Evolutionary conservation across 1,284 basidiomycete species (phyloP).

Genomic region (Ganoderma lingzhi): DNA sequence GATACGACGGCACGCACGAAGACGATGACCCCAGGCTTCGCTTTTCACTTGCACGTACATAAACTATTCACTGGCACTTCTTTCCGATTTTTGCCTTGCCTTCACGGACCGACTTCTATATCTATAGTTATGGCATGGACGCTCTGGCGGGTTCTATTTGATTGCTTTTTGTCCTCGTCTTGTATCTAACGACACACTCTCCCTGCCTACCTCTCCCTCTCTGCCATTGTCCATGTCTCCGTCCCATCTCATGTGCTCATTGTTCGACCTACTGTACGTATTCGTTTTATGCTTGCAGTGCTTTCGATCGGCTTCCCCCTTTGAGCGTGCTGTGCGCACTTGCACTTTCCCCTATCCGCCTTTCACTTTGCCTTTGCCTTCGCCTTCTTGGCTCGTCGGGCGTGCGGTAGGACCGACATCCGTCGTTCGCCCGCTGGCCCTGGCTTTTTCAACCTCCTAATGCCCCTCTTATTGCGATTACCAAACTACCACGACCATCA

Average conservation of each 20-base stretch:
- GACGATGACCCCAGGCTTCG: slow-evolving; percentile 4
- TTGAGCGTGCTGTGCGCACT: slow-evolving; percentile 22
- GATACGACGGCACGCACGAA: slow-evolving; percentile 9
- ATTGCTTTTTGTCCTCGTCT: slow-evolving; percentile 17
- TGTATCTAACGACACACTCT: slow-evolving; percentile 19
- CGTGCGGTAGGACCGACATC: background rate
- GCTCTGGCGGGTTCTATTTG: slow-evolving; percentile 30
- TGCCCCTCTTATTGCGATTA: background rate
- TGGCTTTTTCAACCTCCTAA: background rate
- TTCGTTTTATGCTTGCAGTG: slow-evolving; percentile 20
- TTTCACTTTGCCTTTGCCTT: background rate
- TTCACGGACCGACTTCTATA: slow-evolving; percentile 21
- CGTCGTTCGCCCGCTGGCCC: background rate
- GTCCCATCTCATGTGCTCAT: background rate
- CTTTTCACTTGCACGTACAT: slow-evolving; percentile 11
- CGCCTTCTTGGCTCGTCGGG: slow-evolving; percentile 1
- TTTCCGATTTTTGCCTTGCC: background rate
- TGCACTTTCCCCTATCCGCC: background rate
- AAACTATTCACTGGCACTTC: slow-evolving; percentile 6
- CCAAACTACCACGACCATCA: background rate
- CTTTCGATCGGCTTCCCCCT: slow-evolving; percentile 4
- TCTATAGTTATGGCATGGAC: slow-evolving; percentile 31
- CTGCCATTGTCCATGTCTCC: background rate
- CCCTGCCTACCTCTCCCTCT: background rate
- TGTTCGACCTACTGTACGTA: slow-evolving; percentile 13